Evolutionary conservation across 1,139 yeast species (phyloP), one percentile per base, ranked within the genome.

Genomic region (Suhomyces terraborum): DNA sequence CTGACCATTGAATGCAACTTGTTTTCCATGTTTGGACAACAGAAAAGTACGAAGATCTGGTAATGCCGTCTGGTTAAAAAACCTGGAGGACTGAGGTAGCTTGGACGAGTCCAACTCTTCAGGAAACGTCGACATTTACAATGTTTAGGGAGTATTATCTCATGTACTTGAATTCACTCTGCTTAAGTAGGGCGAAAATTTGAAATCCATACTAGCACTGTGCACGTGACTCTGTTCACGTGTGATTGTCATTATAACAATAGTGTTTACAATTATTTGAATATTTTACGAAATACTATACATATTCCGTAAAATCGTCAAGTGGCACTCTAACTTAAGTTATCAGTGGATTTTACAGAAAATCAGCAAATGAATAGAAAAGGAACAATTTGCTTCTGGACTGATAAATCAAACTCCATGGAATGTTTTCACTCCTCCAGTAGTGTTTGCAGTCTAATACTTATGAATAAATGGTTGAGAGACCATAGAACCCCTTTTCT

Each of bases 61-160:
- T 21, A 66, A 49, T n/a, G 53, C 49, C 13, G 58, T 36, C 21
- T 54, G 57, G 43, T 61, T 58, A 47, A 62, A 65, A 47, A 70
- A 68, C 48, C 75, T 49, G 8, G 74, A 61, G 6, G 73, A 58
- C 39, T 56, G 60, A 1, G 75, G 75, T 12, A 62, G 59, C 39
- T 51, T 53, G 22, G 56, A 48, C 13, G 52, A 41, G 24, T 51
- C 57, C 21, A 39, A 22, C 12, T 52, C 59, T 19, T 50, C 60
- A 9, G 45, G 21, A 36, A 35, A 26, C 24, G 35, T 32, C 25
- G 48, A 38, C 46, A 39, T 35, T 23, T n/a, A 21, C 30, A 5
- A 4, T 9, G 19, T 19, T 21, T 21, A n/a, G 10, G 19, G 20
- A n/a, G 28, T 10, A 18, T 24, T 23, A 13, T 16, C 14, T 8